Conservation (phyloP, 2,329 filamentous ascomycete species). For the Fusarium azukiicola region DNA sequence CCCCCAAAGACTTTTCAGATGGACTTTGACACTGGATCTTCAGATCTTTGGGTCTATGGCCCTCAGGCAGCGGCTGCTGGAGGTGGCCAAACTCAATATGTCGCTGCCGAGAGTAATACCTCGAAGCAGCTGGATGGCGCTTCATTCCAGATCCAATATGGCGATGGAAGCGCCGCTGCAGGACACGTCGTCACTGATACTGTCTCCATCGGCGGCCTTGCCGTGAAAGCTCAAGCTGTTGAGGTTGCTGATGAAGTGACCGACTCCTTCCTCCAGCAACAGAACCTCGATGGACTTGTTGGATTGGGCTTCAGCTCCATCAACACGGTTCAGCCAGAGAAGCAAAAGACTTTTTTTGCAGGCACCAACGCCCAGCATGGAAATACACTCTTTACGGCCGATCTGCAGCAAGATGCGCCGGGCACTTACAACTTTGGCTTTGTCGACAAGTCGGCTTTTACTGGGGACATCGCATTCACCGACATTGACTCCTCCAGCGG, state of each 20-base stretch:
- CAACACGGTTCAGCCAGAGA: conserved; percentile 65
- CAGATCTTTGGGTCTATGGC: conserved; percentile 72
- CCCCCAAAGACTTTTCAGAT: conserved; percentile 67
- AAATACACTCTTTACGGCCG: conserved; percentile 81
- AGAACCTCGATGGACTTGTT: conserved; percentile 66
- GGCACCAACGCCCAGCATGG: conserved; percentile 52
- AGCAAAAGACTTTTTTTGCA: conserved; percentile 69
- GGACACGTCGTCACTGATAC: conserved; percentile 68
- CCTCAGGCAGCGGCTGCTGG: conserved; percentile 64
- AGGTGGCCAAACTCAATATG: conserved; percentile 63
- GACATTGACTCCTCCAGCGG: conserved; percentile 80
- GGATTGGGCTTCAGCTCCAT: conserved; percentile 67
- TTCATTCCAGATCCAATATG: conserved; percentile 68
- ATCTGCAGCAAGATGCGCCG: conserved; percentile 75
- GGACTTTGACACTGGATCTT: conserved; percentile 70
- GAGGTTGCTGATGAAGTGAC: conserved; percentile 68
- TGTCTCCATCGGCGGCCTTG: conserved; percentile 67
- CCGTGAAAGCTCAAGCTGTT: conserved; percentile 65
- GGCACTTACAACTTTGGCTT: conserved; percentile 88
- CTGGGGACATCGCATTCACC: conserved; percentile 80
- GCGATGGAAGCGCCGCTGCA: conserved; percentile 67
- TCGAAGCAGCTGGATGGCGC: conserved; percentile 61
- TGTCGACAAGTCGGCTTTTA: conserved; percentile 83
- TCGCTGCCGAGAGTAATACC: conserved; percentile 63
- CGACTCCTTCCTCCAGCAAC: conserved; percentile 62